phyloP scores from a whole-genome alignment of 2,329 filamentous ascomycete species.

The Colletotrichum viniferum region DNA sequence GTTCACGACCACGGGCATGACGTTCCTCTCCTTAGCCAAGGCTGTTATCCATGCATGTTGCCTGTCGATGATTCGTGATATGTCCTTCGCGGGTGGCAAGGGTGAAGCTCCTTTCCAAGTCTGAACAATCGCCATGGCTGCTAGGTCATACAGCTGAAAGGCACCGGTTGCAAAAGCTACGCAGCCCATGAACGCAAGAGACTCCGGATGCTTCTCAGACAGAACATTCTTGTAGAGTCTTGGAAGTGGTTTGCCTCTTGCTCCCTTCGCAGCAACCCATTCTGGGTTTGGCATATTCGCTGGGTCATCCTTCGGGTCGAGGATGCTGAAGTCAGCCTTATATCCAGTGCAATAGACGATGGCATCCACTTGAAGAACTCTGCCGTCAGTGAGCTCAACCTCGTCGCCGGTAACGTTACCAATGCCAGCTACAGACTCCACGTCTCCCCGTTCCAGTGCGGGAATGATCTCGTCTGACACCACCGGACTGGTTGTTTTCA shows the following conservation, averaged over 20 bases:
- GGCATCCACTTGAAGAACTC: slow-evolving; percentile 25
- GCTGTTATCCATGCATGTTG: slow-evolving; percentile 29
- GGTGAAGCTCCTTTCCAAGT: slow-evolving; percentile 33
- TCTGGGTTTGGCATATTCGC: slow-evolving; percentile 19
- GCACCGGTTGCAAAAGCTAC: slow-evolving; percentile 30
- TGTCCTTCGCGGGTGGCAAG: slow-evolving; percentile 27
- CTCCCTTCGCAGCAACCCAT: slow-evolving; percentile 18
- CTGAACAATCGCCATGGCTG: slow-evolving; percentile 40
- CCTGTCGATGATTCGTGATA: slow-evolving; percentile 28
- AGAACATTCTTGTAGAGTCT: slow-evolving; percentile 44
- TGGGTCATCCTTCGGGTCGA: slow-evolving; percentile 9
- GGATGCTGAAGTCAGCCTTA: slow-evolving; percentile 18
- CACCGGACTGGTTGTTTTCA: slow-evolving; percentile 21
- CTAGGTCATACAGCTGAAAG: slow-evolving; percentile 37
- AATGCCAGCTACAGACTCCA: slow-evolving; percentile 31
- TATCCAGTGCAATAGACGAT: slow-evolving; percentile 32
- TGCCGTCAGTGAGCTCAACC: slow-evolving; percentile 26
- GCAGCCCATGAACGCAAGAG: slow-evolving; percentile 33
- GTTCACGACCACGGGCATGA: slow-evolving; percentile 22
- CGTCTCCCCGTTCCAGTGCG: slow-evolving; percentile 27
- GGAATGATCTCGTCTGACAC: slow-evolving; percentile 29
- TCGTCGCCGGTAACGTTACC: slow-evolving; percentile 23
- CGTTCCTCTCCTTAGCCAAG: slow-evolving; percentile 18
- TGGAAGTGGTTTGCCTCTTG: slow-evolving; percentile 31
- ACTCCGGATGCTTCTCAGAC: slow-evolving; percentile 38